Evolutionary conservation across 371 early-diverging fungal genomes (phyloP), one percentile per base, ranked within the genome.

Genomic region (Apophysomyces trapeziformis): DNA sequence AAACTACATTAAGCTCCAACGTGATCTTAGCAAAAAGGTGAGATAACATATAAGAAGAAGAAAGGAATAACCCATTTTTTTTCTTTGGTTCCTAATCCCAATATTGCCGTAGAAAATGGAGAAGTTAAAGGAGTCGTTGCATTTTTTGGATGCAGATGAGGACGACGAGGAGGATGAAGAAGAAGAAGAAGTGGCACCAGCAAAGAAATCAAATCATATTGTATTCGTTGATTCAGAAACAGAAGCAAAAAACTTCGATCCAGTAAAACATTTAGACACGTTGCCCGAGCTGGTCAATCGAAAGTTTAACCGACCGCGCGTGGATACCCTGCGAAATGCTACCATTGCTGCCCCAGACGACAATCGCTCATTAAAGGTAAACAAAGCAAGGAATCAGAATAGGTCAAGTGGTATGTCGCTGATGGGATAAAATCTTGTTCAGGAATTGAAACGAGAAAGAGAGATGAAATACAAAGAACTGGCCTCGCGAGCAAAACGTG

Each of bases 151-250:
- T 43, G 85, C 76, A 2, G 84, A 83, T 60, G 79, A 78, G 38
- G 82, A 78, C 3, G 77, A 68, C 0, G 79, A 79, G 0, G 78
- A 82, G n/a, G 78, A 80, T 12, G 73, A 77, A 3, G 72, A 70
- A 39, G 66, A 69, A 35, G 66, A 69, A 35, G 69, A 71, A 65
- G 3, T 26, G 32, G 54, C 43, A 26, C 59, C 73, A 38, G 65
- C 74, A 14, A 70, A 63, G 32, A 87, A 84, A 66, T 81, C 88
- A 36, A 89, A 84, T 38, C 96, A 97, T 71, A 91, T 90, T 50
- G 88, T 98, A 37, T 98, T 97, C 85, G 96, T 97, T 5, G 96
- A 96, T 62, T 79, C 75, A 61, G 92, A 92, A 57, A 79, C 85
- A 38, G 85, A 95, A 72, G 91, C 85, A 43, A 76, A 84, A 58